Evolutionary conservation across 176 grass and related monocot species (phyloP), one percentile per base, ranked within the genome.

Genomic region (Oropetium thomaeum): DNA sequence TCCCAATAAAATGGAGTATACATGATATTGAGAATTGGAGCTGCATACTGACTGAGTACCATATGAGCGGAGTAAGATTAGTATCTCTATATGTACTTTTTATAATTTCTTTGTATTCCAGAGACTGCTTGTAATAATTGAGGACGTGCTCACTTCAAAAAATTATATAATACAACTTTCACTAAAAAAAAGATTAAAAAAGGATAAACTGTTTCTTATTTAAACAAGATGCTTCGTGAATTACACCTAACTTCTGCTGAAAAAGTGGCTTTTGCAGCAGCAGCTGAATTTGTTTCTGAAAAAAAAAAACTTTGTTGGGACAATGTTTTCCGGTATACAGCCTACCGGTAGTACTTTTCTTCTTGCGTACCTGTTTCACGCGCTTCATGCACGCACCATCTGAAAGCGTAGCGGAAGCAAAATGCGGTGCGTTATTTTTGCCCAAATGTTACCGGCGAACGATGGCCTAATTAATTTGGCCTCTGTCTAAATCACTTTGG

Each of bases 401-500:
- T 20, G 37, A 77, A 63, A 47, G 29, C 4, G 35, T 11, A 15
- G 38, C 32, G 14, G 10, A 5, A 30, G 1, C 48, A 41, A 52
- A 27, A 53, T 53, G 11, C 16, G 70, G 55, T 59, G 5, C 4
- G 9, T 54, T 76, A 26, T 37, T 6, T 33, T 58, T 77, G 78
- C 76, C 65, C 70, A 44, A 81, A 65, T 48, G 29, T 65, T 76
- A 58, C 31, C 47, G 35, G 71, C 16, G 29, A 30, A 27, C 1
- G 34, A 69, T 69, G 3, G 53, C 51, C 53, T 67, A 41, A 27
- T 38, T 38, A 76, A 23, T 54, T 86, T 20, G 78, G 71, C 67
- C 43, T 63, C 58, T 5, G 84, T 70, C 62, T 11, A 68, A 81
- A 69, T 81, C 63, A 44, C 71, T 76, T 75, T 15, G 84, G 78